Evolutionary conservation across 148 eudicot genomes (phyloP), one percentile per base, ranked within the genome.

Genomic region (Hydrangea macrophylla): DNA sequence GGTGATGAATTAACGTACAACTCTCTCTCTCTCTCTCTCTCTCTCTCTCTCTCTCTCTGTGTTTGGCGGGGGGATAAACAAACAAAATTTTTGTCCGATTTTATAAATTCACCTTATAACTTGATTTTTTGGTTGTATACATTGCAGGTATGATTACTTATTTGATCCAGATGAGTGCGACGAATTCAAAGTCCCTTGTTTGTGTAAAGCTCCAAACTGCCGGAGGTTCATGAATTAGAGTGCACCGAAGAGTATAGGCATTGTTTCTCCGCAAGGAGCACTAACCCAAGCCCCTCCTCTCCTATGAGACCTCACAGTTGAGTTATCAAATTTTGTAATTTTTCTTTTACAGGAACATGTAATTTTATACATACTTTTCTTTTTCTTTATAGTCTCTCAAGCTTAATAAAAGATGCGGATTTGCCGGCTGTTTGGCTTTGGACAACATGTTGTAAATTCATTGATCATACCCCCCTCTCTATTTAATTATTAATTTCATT

Each of bases 151-250:
- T 30, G 99, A 94, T 77, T 94, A 94, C 79, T 87, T 94, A 64
- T 94, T 94, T 81, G 99, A 94, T 83, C 93, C 99, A 0, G 96
- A 94, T 33, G 99, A 94, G 79, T 67, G 88, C 18, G 99, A 94
- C 20, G 97, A 94, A 58, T 79, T 80, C 74, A 90, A 87, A 73
- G 99, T 90, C 59, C 97, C 97, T 9, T 91, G 99, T 75, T 77
- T 85, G 71, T 94, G 99, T 77, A 85, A 84, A 85, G 88, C 97
- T 73, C 96, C 92, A 61, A 84, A 71, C 67, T 94, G 99, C 82
- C 70, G 99, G 69, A 94, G 88, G 82, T 94, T 86, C 87, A 94
- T 94, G 98, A 91, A 92, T 80, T 92, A 88, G 79, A 73, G 69
- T 40, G 54, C 64, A 66, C 23, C 65, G 64, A 33, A 51, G 44